These are phyloP conservation scores for Aegle marmelos DNA, from an alignment of 345 rosid species.

Conservation along the genomic window DNA sequence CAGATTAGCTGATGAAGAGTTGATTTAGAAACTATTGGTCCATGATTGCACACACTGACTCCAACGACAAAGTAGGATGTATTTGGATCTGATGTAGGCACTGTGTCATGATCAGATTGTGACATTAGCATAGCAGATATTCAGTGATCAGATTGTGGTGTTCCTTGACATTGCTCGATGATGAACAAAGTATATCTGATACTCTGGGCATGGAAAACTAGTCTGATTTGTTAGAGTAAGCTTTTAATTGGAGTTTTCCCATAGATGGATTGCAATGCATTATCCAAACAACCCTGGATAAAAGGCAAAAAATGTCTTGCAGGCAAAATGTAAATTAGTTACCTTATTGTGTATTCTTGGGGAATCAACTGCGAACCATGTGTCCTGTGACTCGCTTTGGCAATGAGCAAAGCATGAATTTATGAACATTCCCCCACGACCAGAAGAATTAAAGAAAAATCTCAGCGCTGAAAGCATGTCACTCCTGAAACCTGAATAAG, in stretches of 20 bases:
- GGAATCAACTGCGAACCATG: slow-evolving; percentile 80
- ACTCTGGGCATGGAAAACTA: too few species aligned
- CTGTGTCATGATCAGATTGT: not conserved
- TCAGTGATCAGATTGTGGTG: not conserved
- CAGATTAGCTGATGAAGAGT: not conserved
- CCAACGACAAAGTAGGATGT: too few species aligned
- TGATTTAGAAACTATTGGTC: not conserved
- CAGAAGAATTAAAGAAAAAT: slow-evolving; percentile 40
- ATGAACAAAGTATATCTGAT: too few species aligned
- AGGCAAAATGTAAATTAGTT: not conserved
- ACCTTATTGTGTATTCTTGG: slow-evolving; percentile 76
- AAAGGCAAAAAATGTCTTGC: not conserved
- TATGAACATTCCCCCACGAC: slow-evolving; percentile 73
- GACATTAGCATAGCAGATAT: not conserved
- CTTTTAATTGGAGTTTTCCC: too few species aligned
- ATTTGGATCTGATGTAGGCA: too few species aligned
- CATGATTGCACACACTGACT: not conserved
- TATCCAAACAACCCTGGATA: not conserved
- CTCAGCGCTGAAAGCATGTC: slow-evolving; percentile 62
- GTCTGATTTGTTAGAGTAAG: too few species aligned
- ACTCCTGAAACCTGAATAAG: slow-evolving; percentile 59
- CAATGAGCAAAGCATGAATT: slow-evolving; percentile 97
- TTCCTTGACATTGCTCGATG: not conserved
- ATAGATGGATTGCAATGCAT: not conserved
- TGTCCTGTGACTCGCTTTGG: slow-evolving; percentile 81